Percentiles rank a stretch among this genome's conserved stretches.
Conservation (phyloP, 2,329 filamentous ascomycete species). For the Geoglossum cookeanum region DNA sequence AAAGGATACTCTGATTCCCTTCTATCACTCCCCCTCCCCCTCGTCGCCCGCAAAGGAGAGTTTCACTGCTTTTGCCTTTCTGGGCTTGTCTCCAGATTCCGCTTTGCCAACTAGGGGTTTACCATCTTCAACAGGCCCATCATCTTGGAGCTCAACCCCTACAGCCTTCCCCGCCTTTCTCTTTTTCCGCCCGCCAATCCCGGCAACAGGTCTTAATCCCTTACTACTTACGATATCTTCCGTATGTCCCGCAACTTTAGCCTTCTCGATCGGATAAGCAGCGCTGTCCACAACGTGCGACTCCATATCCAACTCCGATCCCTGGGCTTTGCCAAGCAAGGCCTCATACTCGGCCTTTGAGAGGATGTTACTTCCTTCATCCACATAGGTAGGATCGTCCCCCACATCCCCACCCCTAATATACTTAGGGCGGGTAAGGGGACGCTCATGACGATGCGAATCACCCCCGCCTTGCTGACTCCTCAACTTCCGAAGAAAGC, state of each 20-base stretch:
- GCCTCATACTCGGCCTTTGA: slow-evolving; percentile 27
- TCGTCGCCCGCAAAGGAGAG: slow-evolving; percentile 10
- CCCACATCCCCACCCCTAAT: slow-evolving; percentile 51
- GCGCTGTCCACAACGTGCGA: neutral
- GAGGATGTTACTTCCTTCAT: slow-evolving; percentile 47
- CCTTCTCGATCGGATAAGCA: neutral
- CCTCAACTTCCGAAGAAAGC: slow-evolving; percentile 27
- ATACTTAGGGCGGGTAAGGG: slow-evolving; percentile 24
- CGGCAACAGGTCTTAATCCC: neutral
- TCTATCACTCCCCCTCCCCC: neutral
- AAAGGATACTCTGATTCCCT: neutral
- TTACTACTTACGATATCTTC: neutral
- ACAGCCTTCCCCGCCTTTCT: slow-evolving; percentile 16
- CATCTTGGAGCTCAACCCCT: slow-evolving; percentile 6
- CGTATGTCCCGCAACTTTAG: neutral
- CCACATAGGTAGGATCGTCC: slow-evolving; percentile 55
- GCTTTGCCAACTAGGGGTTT: slow-evolving; percentile 1
- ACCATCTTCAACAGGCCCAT: slow-evolving; percentile 7
- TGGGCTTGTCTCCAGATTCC: slow-evolving; percentile 13
- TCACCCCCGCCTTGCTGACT: slow-evolving; percentile 32
- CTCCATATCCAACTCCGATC: neutral
- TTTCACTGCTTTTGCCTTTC: slow-evolving; percentile 14
- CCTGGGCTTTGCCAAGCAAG: neutral
- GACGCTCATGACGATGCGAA: slow-evolving; percentile 25
- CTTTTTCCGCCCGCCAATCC: slow-evolving; percentile 2